Conservation (phyloP, 441 rosid genomes). For the Gossypium aridum region DNA sequence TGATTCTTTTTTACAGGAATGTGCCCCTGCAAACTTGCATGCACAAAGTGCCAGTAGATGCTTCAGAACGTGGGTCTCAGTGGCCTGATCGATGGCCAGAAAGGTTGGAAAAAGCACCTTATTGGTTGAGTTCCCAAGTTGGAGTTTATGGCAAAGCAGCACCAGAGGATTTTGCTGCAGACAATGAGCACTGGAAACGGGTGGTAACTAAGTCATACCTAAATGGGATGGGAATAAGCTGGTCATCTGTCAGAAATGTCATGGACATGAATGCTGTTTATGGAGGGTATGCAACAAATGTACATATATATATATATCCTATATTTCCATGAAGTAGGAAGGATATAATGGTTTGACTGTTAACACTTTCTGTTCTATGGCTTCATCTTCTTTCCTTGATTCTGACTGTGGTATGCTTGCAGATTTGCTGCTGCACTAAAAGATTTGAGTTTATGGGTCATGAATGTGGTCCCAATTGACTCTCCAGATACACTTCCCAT, state of each 20-base stretch:
- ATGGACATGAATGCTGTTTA: constrained; percentile 96
- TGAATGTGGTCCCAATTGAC: constrained; percentile 83
- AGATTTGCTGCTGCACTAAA: constrained; percentile 88
- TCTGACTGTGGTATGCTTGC: constrained; percentile 23
- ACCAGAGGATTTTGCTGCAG: background rate
- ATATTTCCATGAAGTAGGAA: background rate
- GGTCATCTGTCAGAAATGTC: constrained; percentile 75
- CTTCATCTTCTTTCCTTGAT: constrained; percentile 1
- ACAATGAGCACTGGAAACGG: constrained; percentile 18
- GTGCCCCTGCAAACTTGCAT: constrained; percentile 83
- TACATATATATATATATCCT: background rate
- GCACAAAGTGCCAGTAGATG: constrained; percentile 14
- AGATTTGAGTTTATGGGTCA: constrained; percentile 80
- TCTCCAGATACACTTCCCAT: constrained; percentile 86
- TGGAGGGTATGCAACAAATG: constrained; percentile 65
- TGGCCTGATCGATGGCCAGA: background rate
- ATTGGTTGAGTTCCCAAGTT: constrained; percentile 5
- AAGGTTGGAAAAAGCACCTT: background rate
- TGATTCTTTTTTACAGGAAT: constrained; percentile 41
- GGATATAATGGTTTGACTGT: background rate
- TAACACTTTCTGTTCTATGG: background rate
- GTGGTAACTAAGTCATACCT: constrained; percentile 77
- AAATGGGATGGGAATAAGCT: constrained; percentile 74
- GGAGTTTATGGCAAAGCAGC: constrained; percentile 2
- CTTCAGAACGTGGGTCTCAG: background rate